These are phyloP conservation scores for Daldinia childiae DNA, from an alignment of 495 filamentous ascomycete species.

Conservation along the genomic window DNA sequence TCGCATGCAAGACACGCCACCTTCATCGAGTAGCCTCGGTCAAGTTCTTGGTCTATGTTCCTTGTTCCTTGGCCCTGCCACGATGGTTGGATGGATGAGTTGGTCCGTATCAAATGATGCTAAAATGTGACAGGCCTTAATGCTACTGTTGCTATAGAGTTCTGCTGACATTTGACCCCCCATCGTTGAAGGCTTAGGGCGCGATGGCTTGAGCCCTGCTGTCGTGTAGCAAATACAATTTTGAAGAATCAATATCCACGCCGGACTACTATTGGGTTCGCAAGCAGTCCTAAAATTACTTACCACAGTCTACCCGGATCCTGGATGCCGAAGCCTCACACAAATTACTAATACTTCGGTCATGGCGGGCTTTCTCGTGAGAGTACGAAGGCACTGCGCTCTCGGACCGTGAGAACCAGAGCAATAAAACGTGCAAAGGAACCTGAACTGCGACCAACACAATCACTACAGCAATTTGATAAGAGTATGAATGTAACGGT, in stretches of 20 bases:
- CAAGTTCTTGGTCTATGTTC: conserved; percentile 30
- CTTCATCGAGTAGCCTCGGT: conserved; percentile 37
- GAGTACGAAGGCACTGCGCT: not conserved
- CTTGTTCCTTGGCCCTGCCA: conserved; percentile 16
- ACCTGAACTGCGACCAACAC: conserved; percentile 12
- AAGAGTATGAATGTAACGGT: conserved; percentile 42
- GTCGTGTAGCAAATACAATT: conserved; percentile 16
- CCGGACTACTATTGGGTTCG: not conserved
- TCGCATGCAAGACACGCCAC: conserved; percentile 41
- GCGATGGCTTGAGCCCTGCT: conserved; percentile 28
- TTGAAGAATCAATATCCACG: not conserved
- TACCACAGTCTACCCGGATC: not conserved
- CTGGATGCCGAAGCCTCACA: conserved; percentile 7
- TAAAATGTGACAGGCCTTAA: conserved; percentile 39
- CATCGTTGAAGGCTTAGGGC: conserved; percentile 18
- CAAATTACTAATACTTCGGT: conserved; percentile 8
- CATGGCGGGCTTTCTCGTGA: not conserved
- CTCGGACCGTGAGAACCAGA: conserved; percentile 4
- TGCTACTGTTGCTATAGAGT: conserved; percentile 24
- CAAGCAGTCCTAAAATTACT: not conserved
- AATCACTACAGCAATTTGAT: conserved; percentile 28
- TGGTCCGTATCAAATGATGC: conserved; percentile 31
- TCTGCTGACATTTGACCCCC: conserved; percentile 18
- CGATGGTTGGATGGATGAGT: conserved; percentile 26
- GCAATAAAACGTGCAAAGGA: conserved; percentile 4